Conservation (phyloP, 2,329 filamentous ascomycete species). For the Alternaria ethzedia region DNA sequence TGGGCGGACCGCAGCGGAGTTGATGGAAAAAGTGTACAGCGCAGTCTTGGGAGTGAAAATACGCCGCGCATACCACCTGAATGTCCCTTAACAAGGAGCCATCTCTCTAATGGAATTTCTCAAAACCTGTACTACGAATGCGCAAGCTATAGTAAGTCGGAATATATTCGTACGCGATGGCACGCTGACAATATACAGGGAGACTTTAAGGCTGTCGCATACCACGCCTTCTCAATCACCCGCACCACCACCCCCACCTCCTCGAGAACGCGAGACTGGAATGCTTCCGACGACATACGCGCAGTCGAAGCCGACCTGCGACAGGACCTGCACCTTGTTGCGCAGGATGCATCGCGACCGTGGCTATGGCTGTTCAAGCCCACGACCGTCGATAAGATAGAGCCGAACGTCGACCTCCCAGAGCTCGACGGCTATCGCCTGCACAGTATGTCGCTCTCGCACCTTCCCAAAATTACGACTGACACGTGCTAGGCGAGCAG, state of each 20-base stretch:
- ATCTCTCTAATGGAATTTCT: constrained; percentile 50
- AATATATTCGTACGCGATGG: neutral
- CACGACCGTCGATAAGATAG: constrained; percentile 29
- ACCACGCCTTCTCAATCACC: constrained; percentile 44
- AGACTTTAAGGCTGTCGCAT: constrained; percentile 47
- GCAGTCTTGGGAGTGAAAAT: constrained; percentile 42
- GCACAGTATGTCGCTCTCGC: constrained; percentile 30
- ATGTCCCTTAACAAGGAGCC: constrained; percentile 45
- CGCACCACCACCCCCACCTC: constrained; percentile 25
- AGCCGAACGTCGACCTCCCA: constrained; percentile 31
- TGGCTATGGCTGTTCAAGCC: constrained; percentile 47
- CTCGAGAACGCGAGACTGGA: constrained; percentile 21
- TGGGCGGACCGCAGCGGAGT: constrained; percentile 30
- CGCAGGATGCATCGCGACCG: constrained; percentile 38
- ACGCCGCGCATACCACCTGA: constrained; percentile 46
- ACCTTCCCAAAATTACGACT: constrained; percentile 13
- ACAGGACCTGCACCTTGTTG: constrained; percentile 33
- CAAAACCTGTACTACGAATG: constrained; percentile 47
- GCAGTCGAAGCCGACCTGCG: constrained; percentile 41
- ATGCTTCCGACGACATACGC: constrained; percentile 34
- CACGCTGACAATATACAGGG: constrained; percentile 34
- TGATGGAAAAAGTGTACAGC: constrained; percentile 47
- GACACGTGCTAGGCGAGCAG: constrained; percentile 39
- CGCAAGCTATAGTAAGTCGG: constrained; percentile 45
- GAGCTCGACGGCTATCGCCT: constrained; percentile 38